Evolutionary conservation across 768 basidiomycete genomes (phyloP).

Genomic region (Naganishia kalamii): DNA sequence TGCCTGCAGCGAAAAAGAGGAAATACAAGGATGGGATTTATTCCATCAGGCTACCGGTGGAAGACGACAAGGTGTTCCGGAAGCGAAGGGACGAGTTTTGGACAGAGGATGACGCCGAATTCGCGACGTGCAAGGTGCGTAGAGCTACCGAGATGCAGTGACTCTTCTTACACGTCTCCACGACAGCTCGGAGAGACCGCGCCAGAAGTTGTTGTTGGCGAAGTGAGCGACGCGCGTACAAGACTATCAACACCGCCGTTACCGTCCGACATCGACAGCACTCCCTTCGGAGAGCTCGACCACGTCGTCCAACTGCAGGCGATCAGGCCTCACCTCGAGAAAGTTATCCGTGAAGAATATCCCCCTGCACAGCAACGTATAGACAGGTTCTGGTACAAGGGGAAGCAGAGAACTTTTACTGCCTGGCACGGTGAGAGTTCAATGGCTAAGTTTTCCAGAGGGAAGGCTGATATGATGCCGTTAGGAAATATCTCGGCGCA

Average conservation of each 20-base stretch:
- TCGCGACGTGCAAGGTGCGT: slow-evolving; percentile 31
- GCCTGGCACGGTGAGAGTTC: slow-evolving; percentile 28
- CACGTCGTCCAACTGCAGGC: slow-evolving; percentile 23
- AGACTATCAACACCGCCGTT: background rate
- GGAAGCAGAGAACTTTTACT: background rate
- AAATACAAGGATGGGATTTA: slow-evolving; percentile 2
- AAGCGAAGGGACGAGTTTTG: slow-evolving; percentile 21
- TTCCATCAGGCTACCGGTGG: background rate
- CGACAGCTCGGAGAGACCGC: slow-evolving; percentile 12
- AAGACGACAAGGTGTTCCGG: background rate
- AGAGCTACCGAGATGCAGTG: background rate
- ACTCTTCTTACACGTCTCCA: background rate
- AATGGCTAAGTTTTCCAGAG: no score
- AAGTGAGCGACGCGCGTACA: background rate
- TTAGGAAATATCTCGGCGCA: slow-evolving; percentile 27
- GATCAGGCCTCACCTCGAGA: slow-evolving; percentile 30
- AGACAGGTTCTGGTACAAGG: slow-evolving; percentile 27
- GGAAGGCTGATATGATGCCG: no score
- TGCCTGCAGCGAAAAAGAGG: background rate
- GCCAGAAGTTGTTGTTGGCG: background rate
- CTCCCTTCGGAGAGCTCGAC: slow-evolving; percentile 3
- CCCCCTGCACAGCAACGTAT: slow-evolving; percentile 29
- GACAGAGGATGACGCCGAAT: slow-evolving; percentile 24
- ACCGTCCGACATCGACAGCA: background rate
- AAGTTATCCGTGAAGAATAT: slow-evolving; percentile 31